Evolutionary conservation across 768 basidiomycete species (phyloP).

Genomic region (Boletus sp.): DNA sequence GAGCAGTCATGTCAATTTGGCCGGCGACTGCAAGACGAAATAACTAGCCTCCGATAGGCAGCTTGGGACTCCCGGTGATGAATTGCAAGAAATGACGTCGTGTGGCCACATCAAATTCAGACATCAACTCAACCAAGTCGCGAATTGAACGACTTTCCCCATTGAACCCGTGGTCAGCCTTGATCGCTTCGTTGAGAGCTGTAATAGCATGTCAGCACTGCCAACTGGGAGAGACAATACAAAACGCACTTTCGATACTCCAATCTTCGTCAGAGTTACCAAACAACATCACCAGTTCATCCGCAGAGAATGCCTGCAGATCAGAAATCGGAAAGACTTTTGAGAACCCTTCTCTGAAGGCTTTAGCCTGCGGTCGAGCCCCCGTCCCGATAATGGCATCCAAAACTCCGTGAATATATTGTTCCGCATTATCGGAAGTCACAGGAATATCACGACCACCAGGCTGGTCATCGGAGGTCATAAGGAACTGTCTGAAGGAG

Average conservation of each 20-base stretch:
- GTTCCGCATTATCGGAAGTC: slow-evolving; percentile 82
- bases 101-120: slow-evolving; percentile 65
- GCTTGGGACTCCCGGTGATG: slow-evolving; percentile 94
- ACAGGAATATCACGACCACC: slow-evolving; percentile 78
- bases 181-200: slow-evolving; percentile 88
- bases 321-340: slow-evolving; percentile 94
- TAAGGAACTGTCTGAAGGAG: neutral
- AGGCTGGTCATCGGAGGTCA: slow-evolving; percentile 42
- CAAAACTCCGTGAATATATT: slow-evolving; percentile 84
- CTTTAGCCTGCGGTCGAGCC: slow-evolving; percentile 72
- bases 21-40: neutral
- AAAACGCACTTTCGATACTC: slow-evolving; percentile 77
- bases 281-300: slow-evolving; percentile 94
- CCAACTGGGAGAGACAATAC: neutral
- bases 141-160: slow-evolving; percentile 90
- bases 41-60: slow-evolving; percentile 87
- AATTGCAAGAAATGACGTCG: slow-evolving; percentile 93
- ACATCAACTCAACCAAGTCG: slow-evolving; percentile 83
- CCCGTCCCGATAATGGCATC: slow-evolving; percentile 87
- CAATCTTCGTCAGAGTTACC: slow-evolving; percentile 99
- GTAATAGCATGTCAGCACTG: slow-evolving; percentile 3
- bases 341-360: slow-evolving; percentile 92
- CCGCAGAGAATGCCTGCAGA: slow-evolving; percentile 86
- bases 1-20: neutral
- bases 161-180: slow-evolving; percentile 98